Percentiles rank a stretch among this genome's conserved stretches.
These are phyloP conservation scores for Pseudogymnoascus pannorum DNA, from an alignment of 2,329 filamentous ascomycete species.

Conservation along the genomic window DNA sequence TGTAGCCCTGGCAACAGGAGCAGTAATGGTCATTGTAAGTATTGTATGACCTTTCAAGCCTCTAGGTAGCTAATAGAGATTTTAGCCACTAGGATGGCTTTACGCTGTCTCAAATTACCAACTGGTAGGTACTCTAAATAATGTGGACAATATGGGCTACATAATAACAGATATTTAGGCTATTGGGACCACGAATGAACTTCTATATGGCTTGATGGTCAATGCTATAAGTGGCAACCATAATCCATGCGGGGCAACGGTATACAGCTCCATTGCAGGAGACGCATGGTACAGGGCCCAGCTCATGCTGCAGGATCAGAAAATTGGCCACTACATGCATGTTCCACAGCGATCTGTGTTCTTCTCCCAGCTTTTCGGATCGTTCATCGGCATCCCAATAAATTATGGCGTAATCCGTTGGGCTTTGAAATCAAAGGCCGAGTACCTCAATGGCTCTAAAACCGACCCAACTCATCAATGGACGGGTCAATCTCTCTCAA, in stretches of 20 bases:
- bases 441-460: conserved; percentile 43
- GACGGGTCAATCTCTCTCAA: conserved; percentile 49
- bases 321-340: conserved; percentile 59
- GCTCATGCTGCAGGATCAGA: conserved; percentile 53
- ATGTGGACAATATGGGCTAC: no score
- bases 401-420: conserved; percentile 56
- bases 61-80: neutral
- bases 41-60: neutral
- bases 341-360: conserved; percentile 52
- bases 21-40: conserved; percentile 40
- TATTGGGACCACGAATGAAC: conserved; percentile 52
- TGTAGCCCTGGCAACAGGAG: conserved; percentile 47
- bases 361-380: conserved; percentile 54
- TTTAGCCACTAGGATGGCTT: conserved; percentile 46
- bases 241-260: conserved; percentile 50
- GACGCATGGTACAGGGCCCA: conserved; percentile 55
- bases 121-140: conserved; percentile 19
- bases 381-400: conserved; percentile 50
- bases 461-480: conserved; percentile 52
- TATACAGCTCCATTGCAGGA: conserved; percentile 52
- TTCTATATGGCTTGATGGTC: conserved; percentile 54
- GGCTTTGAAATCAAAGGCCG: conserved; percentile 49
- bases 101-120: conserved; percentile 52
- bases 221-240: conserved; percentile 42
- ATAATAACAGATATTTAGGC: conserved; percentile 29